These are phyloP conservation scores for Carex parvula DNA, from an alignment of 176 grass and related monocot species.

Conservation along the genomic window DNA sequence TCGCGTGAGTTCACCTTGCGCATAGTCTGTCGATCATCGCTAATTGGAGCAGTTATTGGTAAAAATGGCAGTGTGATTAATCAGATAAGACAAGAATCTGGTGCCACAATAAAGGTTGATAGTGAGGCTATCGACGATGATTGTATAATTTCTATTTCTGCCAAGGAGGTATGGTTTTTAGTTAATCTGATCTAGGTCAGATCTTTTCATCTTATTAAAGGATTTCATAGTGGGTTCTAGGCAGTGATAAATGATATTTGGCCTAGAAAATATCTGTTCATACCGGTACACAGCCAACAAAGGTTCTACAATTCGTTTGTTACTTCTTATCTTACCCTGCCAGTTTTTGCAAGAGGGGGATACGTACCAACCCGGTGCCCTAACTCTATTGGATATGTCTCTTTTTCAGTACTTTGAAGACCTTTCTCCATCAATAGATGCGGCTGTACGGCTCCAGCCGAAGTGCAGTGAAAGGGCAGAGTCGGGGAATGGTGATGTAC, in stretches of 20 bases:
- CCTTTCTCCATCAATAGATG: slow-evolving; percentile 86
- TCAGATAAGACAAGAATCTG: slow-evolving; percentile 95
- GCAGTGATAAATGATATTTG: not conserved
- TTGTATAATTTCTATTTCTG: slow-evolving; percentile 90
- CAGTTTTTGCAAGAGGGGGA: not conserved
- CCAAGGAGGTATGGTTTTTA: slow-evolving; percentile 59
- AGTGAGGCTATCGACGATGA: slow-evolving; percentile 68
- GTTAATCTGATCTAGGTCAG: not conserved
- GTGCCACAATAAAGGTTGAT: slow-evolving; percentile 87
- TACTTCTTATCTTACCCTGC: not conserved
- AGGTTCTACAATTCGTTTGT: not conserved
- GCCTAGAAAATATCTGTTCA: not conserved
- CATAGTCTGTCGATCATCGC: slow-evolving; percentile 58
- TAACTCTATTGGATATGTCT: not conserved
- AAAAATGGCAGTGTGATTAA: slow-evolving; percentile 93
- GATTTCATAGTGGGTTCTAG: not conserved
- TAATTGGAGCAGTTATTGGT: slow-evolving; percentile 89
- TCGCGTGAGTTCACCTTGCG: slow-evolving; percentile 84
- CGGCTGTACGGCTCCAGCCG: slow-evolving; percentile 76
- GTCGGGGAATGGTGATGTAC: slow-evolving; percentile 56
- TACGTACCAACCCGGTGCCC: not conserved
- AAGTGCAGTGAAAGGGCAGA: slow-evolving; percentile 90
- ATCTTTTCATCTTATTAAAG: not conserved
- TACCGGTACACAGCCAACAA: not conserved
- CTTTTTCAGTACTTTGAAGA: slow-evolving; percentile 88